These are phyloP conservation scores for Vigna trinervia DNA, from an alignment of 306 rosid species.

Conservation along the genomic window DNA sequence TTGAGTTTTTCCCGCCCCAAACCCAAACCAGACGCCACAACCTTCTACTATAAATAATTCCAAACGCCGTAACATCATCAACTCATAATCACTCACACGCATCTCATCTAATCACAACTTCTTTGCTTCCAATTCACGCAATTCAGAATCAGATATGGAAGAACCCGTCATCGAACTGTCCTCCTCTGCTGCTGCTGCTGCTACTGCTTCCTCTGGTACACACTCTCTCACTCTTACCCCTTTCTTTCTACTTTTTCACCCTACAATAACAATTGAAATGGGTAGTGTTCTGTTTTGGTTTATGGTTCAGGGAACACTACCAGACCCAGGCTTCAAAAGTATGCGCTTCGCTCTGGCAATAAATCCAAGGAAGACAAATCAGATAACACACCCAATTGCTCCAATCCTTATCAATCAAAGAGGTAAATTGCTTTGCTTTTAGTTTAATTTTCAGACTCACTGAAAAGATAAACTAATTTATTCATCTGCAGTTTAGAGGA, in stretches of 20 bases:
- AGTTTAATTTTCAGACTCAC: no score
- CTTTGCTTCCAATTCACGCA: background rate
- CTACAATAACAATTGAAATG: background rate
- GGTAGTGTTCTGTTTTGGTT: background rate
- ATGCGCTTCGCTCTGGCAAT: conserved; percentile 61
- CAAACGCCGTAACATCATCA: background rate
- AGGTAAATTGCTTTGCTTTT: conserved; percentile 38
- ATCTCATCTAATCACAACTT: background rate
- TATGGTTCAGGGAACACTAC: conserved; percentile 51
- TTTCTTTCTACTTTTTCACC: no score
- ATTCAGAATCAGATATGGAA: conserved; percentile 28
- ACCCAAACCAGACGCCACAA: background rate
- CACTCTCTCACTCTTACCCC: background rate
- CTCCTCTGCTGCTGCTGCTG: conserved; percentile 32
- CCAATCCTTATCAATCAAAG: conserved; percentile 56
- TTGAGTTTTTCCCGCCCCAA: conserved; percentile 62
- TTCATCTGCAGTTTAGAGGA: no score
- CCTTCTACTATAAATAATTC: conserved; percentile 21
- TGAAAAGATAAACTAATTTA: no score
- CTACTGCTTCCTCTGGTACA: conserved; percentile 30
- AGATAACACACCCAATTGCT: conserved; percentile 42
- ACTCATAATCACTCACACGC: background rate
- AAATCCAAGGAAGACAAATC: conserved; percentile 60
- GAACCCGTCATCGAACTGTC: conserved; percentile 46
- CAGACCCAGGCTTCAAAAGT: conserved; percentile 60